Percentiles rank a stretch among this genome's conserved stretches.
Evolutionary conservation across 2,329 filamentous ascomycete species (phyloP).

Genomic region (Davidsoniella virescens): DNA sequence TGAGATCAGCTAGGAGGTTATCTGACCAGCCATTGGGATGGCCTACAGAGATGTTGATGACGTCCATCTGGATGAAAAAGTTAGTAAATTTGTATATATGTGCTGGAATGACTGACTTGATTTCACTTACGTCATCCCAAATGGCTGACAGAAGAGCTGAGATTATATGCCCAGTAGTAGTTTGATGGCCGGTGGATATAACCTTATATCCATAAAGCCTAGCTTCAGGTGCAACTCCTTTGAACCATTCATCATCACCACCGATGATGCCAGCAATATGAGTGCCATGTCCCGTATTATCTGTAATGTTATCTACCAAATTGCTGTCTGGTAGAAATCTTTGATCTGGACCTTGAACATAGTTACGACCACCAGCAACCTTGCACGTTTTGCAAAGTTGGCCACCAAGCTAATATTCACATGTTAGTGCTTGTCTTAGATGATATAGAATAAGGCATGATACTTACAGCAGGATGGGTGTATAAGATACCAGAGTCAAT

Average conservation of each 20-base stretch:
- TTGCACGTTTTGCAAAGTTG: slow-evolving; percentile 24
- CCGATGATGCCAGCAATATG: slow-evolving; percentile 20
- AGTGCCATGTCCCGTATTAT: slow-evolving; percentile 20
- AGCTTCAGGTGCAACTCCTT: slow-evolving; percentile 17
- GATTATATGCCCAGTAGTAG: slow-evolving; percentile 17
- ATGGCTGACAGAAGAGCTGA: slow-evolving; percentile 22
- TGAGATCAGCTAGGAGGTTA: slow-evolving; percentile 26
- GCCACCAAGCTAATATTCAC: slow-evolving; percentile 20
- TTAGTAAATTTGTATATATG: slow-evolving; percentile 14
- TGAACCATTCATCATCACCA: slow-evolving; percentile 10
- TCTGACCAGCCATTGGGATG: slow-evolving; percentile 19
- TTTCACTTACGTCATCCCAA: slow-evolving; percentile 19
- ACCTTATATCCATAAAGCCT: slow-evolving; percentile 13
- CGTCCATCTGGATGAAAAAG: not conserved
- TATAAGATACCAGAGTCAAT: slow-evolving; percentile 26
- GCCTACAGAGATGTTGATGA: slow-evolving; percentile 26
- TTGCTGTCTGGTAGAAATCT: slow-evolving; percentile 21
- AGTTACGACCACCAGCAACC: slow-evolving; percentile 23
- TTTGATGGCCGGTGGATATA: slow-evolving; percentile 10
- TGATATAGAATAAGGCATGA: not conserved
- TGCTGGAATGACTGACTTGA: not conserved
- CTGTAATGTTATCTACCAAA: slow-evolving; percentile 2
- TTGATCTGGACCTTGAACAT: slow-evolving; percentile 18
- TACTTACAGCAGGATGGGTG: slow-evolving; percentile 18
- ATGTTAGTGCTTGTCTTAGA: not conserved